phyloP scores from a whole-genome alignment of 169 alveolate genomes.

The Plasmodium ovale region DNA sequence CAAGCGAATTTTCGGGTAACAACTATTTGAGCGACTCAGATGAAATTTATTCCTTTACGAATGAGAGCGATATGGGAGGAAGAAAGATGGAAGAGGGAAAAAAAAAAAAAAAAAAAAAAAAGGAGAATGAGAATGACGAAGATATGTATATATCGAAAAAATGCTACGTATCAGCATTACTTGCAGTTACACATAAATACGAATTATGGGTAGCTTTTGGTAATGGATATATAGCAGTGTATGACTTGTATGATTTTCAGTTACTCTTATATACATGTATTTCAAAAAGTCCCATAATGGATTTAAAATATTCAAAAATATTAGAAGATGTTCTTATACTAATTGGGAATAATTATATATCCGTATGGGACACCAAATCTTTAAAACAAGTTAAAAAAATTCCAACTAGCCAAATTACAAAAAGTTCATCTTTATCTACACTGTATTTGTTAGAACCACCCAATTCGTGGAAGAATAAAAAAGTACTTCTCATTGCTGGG shows the following conservation, averaged over 20 bases:
- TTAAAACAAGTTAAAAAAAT: constrained; percentile 59
- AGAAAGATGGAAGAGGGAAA: background rate
- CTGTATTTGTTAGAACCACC: constrained; percentile 60
- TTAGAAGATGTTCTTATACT: constrained; percentile 62
- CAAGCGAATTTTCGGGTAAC: constrained; percentile 8
- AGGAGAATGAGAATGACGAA: background rate
- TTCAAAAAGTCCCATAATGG: constrained; percentile 75
- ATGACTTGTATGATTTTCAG: constrained; percentile 70
- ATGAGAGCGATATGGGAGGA: background rate
- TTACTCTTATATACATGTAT: constrained; percentile 64
- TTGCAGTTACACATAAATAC: constrained; percentile 74
- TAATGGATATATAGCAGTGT: constrained; percentile 74
- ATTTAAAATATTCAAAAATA: constrained; percentile 60
- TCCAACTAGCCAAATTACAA: constrained; percentile 48
- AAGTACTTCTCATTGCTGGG: constrained; percentile 42
- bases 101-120: background rate
- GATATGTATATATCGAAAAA: constrained; percentile 1
- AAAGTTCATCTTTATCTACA: constrained; percentile 51
- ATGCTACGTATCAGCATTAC: constrained; percentile 59
- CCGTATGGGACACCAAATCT: constrained; percentile 72
- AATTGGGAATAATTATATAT: constrained; percentile 67
- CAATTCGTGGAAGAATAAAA: constrained; percentile 33
- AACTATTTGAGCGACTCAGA: constrained; percentile 33
- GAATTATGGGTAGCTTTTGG: constrained; percentile 76
- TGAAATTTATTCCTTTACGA: background rate